These are phyloP conservation scores for Cylindricascospora bacillispora DNA, from an alignment of 1,139 yeast species.

Conservation along the genomic window DNA sequence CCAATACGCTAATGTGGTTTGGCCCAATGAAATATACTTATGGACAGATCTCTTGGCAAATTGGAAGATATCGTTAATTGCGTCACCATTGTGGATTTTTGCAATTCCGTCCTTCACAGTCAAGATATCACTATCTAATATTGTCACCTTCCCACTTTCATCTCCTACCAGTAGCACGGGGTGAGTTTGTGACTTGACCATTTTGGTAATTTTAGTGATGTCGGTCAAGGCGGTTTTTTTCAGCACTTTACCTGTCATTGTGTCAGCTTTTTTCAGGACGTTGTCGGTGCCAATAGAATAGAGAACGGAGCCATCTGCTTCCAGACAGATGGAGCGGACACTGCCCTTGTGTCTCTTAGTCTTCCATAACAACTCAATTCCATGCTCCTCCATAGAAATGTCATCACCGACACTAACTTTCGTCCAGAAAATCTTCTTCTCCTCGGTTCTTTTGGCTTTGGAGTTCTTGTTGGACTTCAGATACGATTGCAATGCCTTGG, in stretches of 20 bases:
- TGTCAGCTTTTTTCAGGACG: slow-evolving; percentile 59
- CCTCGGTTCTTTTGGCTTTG: slow-evolving; percentile 23
- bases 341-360: slow-evolving; percentile 88
- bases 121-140: slow-evolving; percentile 45
- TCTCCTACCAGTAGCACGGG: slow-evolving; percentile 64
- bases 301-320: slow-evolving; percentile 35
- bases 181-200: slow-evolving; percentile 52
- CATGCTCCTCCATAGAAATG: slow-evolving; percentile 25
- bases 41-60: slow-evolving; percentile 63
- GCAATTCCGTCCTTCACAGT: slow-evolving; percentile 32
- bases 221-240: slow-evolving; percentile 33
- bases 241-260: slow-evolving; percentile 65
- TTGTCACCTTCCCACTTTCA: slow-evolving; percentile 56
- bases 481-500: slow-evolving; percentile 27
- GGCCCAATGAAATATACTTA: slow-evolving; percentile 70
- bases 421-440: slow-evolving; percentile 38
- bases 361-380: slow-evolving; percentile 48
- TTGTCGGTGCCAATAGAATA: slow-evolving; percentile 73
- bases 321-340: slow-evolving; percentile 63
- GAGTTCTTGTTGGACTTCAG: slow-evolving; percentile 19
- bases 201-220: slow-evolving; percentile 38
- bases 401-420: slow-evolving; percentile 30
- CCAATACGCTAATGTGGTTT: slow-evolving; percentile 67
- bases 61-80: slow-evolving; percentile 60
- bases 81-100: slow-evolving; percentile 52